Percentiles rank a stretch among this genome's conserved stretches.
phyloP scores from a whole-genome alignment of 2,329 filamentous ascomycete species.

The Tolypocladium tropicale region DNA sequence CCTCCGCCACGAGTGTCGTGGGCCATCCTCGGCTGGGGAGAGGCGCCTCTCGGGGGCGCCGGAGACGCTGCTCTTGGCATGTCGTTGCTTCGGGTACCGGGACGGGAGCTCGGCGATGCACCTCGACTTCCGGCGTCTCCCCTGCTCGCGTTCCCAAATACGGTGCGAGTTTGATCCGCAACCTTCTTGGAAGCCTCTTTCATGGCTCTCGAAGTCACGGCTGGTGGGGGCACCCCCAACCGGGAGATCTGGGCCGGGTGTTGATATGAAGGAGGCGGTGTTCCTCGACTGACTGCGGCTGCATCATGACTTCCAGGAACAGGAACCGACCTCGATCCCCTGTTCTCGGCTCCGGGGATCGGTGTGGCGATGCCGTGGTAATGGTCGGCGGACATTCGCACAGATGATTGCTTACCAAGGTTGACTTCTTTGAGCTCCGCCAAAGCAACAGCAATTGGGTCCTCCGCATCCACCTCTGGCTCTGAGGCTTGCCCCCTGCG shows the following conservation, averaged over 20 bases:
- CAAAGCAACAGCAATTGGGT: conserved; percentile 86
- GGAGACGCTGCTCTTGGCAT: conserved; percentile 56
- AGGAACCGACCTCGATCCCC: conserved; percentile 41
- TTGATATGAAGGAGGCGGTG: conserved; percentile 82
- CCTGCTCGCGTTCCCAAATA: conserved; percentile 48
- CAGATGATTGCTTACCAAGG: conserved; percentile 65
- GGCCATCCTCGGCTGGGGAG: conserved; percentile 49
- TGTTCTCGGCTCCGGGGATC: conserved; percentile 40
- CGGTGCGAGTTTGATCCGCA: conserved; percentile 67
- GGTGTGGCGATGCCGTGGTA: conserved; percentile 92
- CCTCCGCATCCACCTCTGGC: conserved; percentile 49
- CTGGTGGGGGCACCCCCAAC: conserved; percentile 80
- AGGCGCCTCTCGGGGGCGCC: conserved; percentile 51
- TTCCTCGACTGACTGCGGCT: conserved; percentile 54
- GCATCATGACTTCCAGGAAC: conserved; percentile 38
- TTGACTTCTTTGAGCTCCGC: conserved; percentile 82
- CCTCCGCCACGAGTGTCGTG: conserved; percentile 31
- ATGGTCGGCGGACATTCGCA: conserved; percentile 86
- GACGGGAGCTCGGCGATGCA: conserved; percentile 37
- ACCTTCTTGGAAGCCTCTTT: conserved; percentile 89
- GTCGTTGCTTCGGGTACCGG: conserved; percentile 48
- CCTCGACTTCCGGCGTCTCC: conserved; percentile 14
- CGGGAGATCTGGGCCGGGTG: conserved; percentile 54
- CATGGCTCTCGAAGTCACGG: conserved; percentile 91
- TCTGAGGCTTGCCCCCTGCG: conserved; percentile 16